Percentiles rank a stretch among this genome's conserved stretches.
Conservation (phyloP, 2,329 filamentous ascomycete species). For the Aspergillus fructus region DNA sequence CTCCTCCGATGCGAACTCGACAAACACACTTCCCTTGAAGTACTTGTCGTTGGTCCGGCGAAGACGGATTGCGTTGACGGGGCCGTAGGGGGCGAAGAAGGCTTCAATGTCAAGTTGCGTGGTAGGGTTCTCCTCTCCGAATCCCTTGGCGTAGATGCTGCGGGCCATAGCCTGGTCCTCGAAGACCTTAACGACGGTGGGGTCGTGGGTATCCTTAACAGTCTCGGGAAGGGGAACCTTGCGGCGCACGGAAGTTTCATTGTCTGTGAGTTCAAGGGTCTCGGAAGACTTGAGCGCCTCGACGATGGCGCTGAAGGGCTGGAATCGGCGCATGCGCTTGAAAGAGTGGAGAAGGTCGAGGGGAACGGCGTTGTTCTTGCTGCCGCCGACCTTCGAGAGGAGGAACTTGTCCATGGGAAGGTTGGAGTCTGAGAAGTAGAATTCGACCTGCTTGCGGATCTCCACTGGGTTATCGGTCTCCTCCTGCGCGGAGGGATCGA, state of each 20-base stretch:
- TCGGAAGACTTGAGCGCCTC: constrained; percentile 77
- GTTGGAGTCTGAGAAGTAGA: constrained; percentile 93
- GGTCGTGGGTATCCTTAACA: constrained; percentile 55
- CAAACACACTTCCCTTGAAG: constrained; percentile 97
- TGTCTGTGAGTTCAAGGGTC: constrained; percentile 70
- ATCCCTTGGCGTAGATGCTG: constrained; percentile 91
- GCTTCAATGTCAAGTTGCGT: constrained; percentile 93
- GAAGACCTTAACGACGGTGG: constrained; percentile 54
- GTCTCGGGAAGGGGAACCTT: constrained; percentile 66
- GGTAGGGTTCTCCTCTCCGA: constrained; percentile 76
- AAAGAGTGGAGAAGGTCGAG: constrained; percentile 79
- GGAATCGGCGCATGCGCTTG: constrained; percentile 94
- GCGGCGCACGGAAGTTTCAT: constrained; percentile 71
- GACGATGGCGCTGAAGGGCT: constrained; percentile 80
- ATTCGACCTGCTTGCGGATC: constrained; percentile 91
- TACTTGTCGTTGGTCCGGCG: constrained; percentile 69
- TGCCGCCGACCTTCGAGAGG: constrained; percentile 72
- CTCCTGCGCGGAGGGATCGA: constrained; percentile 64
- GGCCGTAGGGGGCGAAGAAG: constrained; percentile 80
- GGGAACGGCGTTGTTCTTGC: constrained; percentile 70
- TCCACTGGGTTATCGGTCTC: constrained; percentile 74
- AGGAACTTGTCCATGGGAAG: constrained; percentile 86
- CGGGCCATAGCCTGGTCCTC: constrained; percentile 67
- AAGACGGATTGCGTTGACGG: constrained; percentile 79
- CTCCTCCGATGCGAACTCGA: constrained; percentile 83